Percentiles rank a stretch among this genome's conserved stretches.
Conservation (phyloP, 371 early-diverging fungal species). For the Mucor plumbeus region DNA sequence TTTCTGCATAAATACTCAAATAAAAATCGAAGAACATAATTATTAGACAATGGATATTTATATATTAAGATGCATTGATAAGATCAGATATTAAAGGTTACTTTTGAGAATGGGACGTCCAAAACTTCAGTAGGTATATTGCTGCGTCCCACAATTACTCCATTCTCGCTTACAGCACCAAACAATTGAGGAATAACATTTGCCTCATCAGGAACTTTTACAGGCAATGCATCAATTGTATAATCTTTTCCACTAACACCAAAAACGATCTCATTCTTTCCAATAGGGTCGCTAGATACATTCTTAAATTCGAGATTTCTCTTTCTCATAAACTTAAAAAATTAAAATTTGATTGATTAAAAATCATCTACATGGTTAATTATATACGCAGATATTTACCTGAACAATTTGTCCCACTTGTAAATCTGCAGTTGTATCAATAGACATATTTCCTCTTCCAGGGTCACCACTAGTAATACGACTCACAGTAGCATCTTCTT, state of each 20-base stretch:
- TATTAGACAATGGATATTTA: too few relatives aligned
- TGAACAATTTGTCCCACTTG: slow-evolving; percentile 65
- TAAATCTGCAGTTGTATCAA: slow-evolving; percentile 72
- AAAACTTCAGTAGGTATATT: slow-evolving; percentile 40
- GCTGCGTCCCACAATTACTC: slow-evolving; percentile 52
- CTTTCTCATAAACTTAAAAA: slow-evolving; percentile 29
- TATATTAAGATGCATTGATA: too few relatives aligned
- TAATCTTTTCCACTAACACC: slow-evolving; percentile 42
- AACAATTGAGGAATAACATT: slow-evolving; percentile 32
- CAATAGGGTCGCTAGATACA: slow-evolving; percentile 28
- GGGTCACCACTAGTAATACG: slow-evolving; percentile 79
- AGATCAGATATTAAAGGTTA: slow-evolving; percentile 16
- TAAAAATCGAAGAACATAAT: too few relatives aligned
- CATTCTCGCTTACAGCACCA: slow-evolving; percentile 66
- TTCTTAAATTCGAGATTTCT: slow-evolving; percentile 13
- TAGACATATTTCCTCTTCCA: slow-evolving; percentile 74
- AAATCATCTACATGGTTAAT: too few relatives aligned
- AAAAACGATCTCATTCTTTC: slow-evolving; percentile 26
- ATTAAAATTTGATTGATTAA: too few relatives aligned
- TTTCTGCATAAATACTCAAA: too few relatives aligned
- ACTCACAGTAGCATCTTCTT: slow-evolving; percentile 52
- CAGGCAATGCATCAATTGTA: slow-evolving; percentile 38
- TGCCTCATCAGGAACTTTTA: slow-evolving; percentile 25
- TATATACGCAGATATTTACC: slow-evolving; percentile 31
- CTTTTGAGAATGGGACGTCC: slow-evolving; percentile 49